A percentile compares a stretch with the other conserved stretches of the same genome.
Evolutionary conservation across 495 filamentous ascomycete genomes (phyloP).

Genomic region (Aspergillus campestris): DNA sequence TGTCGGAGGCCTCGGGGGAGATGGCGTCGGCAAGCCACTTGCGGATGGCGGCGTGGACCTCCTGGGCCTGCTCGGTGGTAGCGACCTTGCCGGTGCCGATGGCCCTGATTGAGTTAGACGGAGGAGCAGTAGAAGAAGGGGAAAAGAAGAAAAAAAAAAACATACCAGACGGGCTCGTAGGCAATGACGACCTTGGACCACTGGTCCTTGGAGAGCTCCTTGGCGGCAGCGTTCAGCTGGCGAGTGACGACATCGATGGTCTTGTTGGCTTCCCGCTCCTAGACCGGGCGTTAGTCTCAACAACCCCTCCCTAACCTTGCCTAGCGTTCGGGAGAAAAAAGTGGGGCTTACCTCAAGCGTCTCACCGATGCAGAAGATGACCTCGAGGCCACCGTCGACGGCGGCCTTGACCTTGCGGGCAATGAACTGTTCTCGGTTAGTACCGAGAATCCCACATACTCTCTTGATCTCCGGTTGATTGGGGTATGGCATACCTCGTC

Average conservation of each 20-base stretch:
- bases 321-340: slow-evolving; percentile 3
- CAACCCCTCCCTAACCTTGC: neutral
- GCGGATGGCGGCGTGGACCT: slow-evolving; percentile 89
- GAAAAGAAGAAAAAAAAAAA: neutral
- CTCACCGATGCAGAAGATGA: slow-evolving; percentile 96
- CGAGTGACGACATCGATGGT: slow-evolving; percentile 85
- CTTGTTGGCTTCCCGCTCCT: slow-evolving; percentile 77
- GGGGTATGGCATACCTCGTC: slow-evolving; percentile 63
- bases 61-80: slow-evolving; percentile 85
- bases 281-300: slow-evolving; percentile 3
- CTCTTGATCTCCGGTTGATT: no score
- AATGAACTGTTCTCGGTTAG: slow-evolving; percentile 48
- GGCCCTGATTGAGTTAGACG: slow-evolving; percentile 42
- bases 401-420: slow-evolving; percentile 90
- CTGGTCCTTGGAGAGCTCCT: slow-evolving; percentile 56
- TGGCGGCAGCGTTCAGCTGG: slow-evolving; percentile 61
- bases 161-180: slow-evolving; percentile 94
- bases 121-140: neutral
- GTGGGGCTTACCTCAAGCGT: slow-evolving; percentile 57
- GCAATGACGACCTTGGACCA: slow-evolving; percentile 94
- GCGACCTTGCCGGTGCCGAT: slow-evolving; percentile 98
- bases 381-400: slow-evolving; percentile 73
- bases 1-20: slow-evolving; percentile 59
- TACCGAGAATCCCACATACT: neutral
- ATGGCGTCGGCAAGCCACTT: slow-evolving; percentile 74